phyloP scores from a whole-genome alignment of 345 rosid species.

The Salix arbutifolia region DNA sequence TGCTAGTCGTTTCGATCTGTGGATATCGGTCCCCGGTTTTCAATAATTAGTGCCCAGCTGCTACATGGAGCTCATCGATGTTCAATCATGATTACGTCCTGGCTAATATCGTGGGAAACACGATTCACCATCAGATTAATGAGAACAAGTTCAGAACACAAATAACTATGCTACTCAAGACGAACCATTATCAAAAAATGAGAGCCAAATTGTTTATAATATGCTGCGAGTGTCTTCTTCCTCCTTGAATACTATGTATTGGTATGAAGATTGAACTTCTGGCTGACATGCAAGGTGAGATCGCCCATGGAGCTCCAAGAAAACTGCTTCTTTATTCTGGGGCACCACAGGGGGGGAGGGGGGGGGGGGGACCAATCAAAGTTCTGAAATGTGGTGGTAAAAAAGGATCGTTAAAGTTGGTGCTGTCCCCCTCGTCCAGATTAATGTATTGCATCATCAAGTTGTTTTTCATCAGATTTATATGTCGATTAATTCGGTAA shows the following conservation, averaged over 20 bases:
- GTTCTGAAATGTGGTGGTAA: constrained; percentile 23
- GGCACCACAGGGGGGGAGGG: neutral
- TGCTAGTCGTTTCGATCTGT: neutral
- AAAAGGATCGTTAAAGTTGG: constrained; percentile 15
- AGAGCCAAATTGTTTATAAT: neutral
- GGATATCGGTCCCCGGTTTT: neutral
- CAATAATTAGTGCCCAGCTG: too few species aligned
- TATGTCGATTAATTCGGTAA: constrained; percentile 31
- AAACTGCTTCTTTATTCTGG: neutral
- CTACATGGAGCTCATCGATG: neutral
- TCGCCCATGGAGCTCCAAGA: neutral
- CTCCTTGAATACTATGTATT: neutral
- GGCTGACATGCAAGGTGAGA: neutral
- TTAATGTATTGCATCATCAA: constrained; percentile 10
- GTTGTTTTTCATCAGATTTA: constrained; percentile 1
- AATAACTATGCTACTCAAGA: neutral
- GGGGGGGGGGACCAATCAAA: constrained; percentile 3
- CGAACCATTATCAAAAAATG: neutral
- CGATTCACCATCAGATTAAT: neutral
- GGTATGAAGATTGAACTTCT: neutral
- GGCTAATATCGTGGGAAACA: neutral
- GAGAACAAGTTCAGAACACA: neutral
- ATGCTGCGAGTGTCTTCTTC: neutral
- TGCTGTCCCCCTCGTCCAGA: constrained; percentile 24
- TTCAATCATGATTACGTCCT: neutral